Base-by-base conservation (phyloP, 768 basidiomycete genomes). In the Serendipita vermifera region DNA sequence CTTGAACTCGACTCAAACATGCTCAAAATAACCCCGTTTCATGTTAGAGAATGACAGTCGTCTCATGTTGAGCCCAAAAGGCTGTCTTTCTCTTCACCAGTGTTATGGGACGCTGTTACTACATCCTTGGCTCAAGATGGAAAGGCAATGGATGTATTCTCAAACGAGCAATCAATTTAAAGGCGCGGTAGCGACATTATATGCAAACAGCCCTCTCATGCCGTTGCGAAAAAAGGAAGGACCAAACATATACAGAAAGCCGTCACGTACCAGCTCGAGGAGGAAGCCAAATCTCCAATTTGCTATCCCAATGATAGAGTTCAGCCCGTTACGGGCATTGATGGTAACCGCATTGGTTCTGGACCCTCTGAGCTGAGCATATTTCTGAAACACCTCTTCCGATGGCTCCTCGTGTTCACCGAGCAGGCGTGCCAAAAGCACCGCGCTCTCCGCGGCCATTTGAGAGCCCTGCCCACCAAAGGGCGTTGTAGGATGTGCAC, bases 401-500 rank as follows among this genome's bases (percentile, higher is more conserved):
- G 46, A 51, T 22, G 46, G 46, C 26, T 31, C 46, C n/a, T n/a
- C n/a, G 17, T 51, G 5, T 26, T 22, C 46, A n/a, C 24, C 46
- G 9, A 51, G 29, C n/a, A 51, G 29, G 22, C 46, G 46, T 15
- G 46, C 46, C 9, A 51, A 31, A 31, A 51, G 26, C n/a, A 51
- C 46, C 17, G 46, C 46, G 32, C 46, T 51, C 17, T 51, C 46
- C 17, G 32, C 32, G 15, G 46, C 46, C 46, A 51, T 51, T 26
- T 51, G 46, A 29, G 46, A 20, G 26, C 46, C 46, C 32, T 51
- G 15, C 4, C n/a, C 2, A 62, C 73, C 48, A 58, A 74, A 73
- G 0, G 74, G 73, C 58, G 70, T 73, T 3, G 73, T 73, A 3
- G 73, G 73, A 60, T 75, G 73, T 3, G 73, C 74, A 5, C 73